These are phyloP conservation scores for Sonneratia alba DNA, from an alignment of 345 rosid genomes.

Conservation along the genomic window DNA sequence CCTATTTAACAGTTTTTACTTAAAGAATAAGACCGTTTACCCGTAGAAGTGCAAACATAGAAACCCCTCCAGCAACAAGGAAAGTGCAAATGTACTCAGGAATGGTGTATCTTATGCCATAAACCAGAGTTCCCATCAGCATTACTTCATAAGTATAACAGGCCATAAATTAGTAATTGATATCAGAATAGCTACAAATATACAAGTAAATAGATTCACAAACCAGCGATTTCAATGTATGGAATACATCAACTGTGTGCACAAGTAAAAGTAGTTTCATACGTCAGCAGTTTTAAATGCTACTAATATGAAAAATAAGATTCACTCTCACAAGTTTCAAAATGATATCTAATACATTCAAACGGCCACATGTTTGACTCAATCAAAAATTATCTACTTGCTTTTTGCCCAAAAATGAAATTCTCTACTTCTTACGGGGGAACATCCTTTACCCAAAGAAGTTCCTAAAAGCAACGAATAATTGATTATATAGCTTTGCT, in stretches of 20 bases:
- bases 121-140: conserved; percentile 86
- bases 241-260: background rate
- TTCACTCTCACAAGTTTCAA: too few relatives aligned
- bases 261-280: too few relatives aligned
- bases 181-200: background rate
- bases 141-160: conserved; percentile 45
- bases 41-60: conserved; percentile 74
- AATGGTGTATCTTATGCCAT: conserved; percentile 74
- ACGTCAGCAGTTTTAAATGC: background rate
- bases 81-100: conserved; percentile 71
- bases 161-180: background rate
- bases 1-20: background rate
- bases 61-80: conserved; percentile 95
- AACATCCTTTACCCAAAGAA: background rate
- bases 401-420: too few relatives aligned
- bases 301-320: background rate
- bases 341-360: too few relatives aligned
- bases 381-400: too few relatives aligned
- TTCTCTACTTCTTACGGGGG: background rate
- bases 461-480: background rate
- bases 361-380: background rate
- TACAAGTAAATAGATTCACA: background rate
- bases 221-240: too few relatives aligned
- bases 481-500: background rate
- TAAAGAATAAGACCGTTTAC: conserved; percentile 19